Evolutionary conservation across 129 eudicot species (phyloP).

Genomic region (Escallonia herrerae): DNA sequence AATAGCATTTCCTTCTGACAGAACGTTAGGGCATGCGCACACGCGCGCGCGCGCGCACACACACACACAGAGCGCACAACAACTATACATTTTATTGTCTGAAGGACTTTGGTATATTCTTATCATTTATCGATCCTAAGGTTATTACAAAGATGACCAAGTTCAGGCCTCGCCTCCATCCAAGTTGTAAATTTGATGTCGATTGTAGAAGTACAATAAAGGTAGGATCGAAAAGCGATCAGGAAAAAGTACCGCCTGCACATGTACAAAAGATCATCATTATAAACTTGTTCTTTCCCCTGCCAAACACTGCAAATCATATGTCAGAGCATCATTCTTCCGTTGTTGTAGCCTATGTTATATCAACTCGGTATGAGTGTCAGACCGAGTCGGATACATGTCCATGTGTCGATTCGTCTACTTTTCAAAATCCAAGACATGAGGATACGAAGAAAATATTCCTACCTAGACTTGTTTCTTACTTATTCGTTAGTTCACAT

Average conservation of each 20-base stretch:
- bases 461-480: too few species aligned
- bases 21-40: too few species aligned
- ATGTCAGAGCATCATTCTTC: neutral
- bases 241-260: slow-evolving; percentile 93
- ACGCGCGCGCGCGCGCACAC: too few species aligned
- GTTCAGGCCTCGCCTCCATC: slow-evolving; percentile 91
- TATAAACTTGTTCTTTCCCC: neutral
- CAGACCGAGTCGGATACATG: too few species aligned
- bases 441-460: too few species aligned
- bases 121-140: slow-evolving; percentile 62
- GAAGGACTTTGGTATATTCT: slow-evolving; percentile 13
- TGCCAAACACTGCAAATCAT: neutral
- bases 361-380: too few species aligned
- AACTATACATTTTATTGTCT: slow-evolving; percentile 10
- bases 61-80: neutral
- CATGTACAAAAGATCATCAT: slow-evolving; percentile 8
- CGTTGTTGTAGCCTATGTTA: too few species aligned
- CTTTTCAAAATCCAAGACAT: too few species aligned
- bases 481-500: too few species aligned
- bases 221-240: slow-evolving; percentile 73
- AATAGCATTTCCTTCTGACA: too few species aligned
- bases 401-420: too few species aligned
- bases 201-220: slow-evolving; percentile 44
- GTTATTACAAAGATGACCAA: slow-evolving; percentile 86
- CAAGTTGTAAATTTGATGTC: slow-evolving; percentile 47